Conservation (phyloP, 2,329 filamentous ascomycete genomes). For the Sclerotinia spermophila region DNA sequence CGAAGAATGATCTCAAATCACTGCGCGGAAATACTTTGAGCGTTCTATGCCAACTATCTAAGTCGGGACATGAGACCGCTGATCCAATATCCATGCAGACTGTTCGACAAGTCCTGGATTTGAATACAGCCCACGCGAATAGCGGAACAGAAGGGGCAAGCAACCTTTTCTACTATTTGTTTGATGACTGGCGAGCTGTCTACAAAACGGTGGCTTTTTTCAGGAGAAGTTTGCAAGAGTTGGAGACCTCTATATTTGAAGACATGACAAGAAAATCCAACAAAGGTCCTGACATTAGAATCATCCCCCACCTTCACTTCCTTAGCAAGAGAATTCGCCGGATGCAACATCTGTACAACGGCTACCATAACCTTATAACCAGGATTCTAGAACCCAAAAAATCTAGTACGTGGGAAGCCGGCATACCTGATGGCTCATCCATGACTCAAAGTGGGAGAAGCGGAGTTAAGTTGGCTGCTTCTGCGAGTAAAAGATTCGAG, state of each 20-base stretch:
- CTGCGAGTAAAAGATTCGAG: slow-evolving; percentile 55
- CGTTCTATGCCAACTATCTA: slow-evolving; percentile 59
- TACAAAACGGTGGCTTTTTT: slow-evolving; percentile 51
- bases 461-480: slow-evolving; percentile 39
- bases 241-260: slow-evolving; percentile 37
- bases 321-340: slow-evolving; percentile 59
- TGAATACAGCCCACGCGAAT: slow-evolving; percentile 34
- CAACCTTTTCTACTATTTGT: slow-evolving; percentile 62
- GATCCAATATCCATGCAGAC: slow-evolving; percentile 35
- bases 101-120: slow-evolving; percentile 31
- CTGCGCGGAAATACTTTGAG: slow-evolving; percentile 55
- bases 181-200: slow-evolving; percentile 62
- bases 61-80: slow-evolving; percentile 41
- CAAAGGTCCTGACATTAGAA: slow-evolving; percentile 45
- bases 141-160: slow-evolving; percentile 50
- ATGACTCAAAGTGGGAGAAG: neutral
- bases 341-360: slow-evolving; percentile 57
- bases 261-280: slow-evolving; percentile 38
- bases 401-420: slow-evolving; percentile 40
- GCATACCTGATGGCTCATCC: slow-evolving; percentile 21
- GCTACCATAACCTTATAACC: slow-evolving; percentile 57
- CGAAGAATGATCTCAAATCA: slow-evolving; percentile 29
- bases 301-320: slow-evolving; percentile 55
- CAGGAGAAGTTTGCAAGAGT: slow-evolving; percentile 45
- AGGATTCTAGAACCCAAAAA: slow-evolving; percentile 45